Evolutionary conservation across 345 rosid genomes (phyloP).

Genomic region (Hevea brasiliensis): DNA sequence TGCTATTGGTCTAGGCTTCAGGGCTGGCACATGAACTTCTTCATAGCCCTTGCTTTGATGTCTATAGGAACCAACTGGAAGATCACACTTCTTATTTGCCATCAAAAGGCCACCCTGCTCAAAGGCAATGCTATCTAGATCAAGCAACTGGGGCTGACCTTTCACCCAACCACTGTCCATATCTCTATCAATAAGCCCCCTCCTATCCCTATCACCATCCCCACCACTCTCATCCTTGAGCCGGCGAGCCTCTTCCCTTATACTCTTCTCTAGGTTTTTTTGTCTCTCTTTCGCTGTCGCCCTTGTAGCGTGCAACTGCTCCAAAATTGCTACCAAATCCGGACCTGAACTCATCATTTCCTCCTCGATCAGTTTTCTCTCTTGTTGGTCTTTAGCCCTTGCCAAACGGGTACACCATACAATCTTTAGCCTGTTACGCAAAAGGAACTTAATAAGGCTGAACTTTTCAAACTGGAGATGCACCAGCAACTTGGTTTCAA

Average conservation of each 20-base stretch:
- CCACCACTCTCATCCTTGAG: slow-evolving; percentile 76
- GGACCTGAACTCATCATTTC: slow-evolving; percentile 75
- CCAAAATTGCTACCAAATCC: slow-evolving; percentile 70
- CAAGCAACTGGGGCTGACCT: slow-evolving; percentile 83
- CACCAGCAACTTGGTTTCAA: slow-evolving; percentile 62
- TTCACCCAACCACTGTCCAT: slow-evolving; percentile 72
- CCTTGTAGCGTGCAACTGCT: slow-evolving; percentile 92
- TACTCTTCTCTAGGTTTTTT: slow-evolving; percentile 85
- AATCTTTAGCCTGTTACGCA: slow-evolving; percentile 70
- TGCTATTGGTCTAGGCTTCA: slow-evolving; percentile 59
- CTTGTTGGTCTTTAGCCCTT: slow-evolving; percentile 88
- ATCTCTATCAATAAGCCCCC: slow-evolving; percentile 67
- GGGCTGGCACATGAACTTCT: slow-evolving; percentile 89
- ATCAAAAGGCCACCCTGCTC: slow-evolving; percentile 86
- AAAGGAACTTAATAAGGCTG: slow-evolving; percentile 68
- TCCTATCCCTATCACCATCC: slow-evolving; percentile 59
- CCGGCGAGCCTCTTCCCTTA: slow-evolving; percentile 91
- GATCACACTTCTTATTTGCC: slow-evolving; percentile 87
- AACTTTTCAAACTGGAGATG: slow-evolving; percentile 69
- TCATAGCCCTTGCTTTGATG: slow-evolving; percentile 72
- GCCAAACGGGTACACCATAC: slow-evolving; percentile 96
- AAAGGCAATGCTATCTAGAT: slow-evolving; percentile 74
- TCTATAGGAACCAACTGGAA: slow-evolving; percentile 74
- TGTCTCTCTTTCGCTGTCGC: slow-evolving; percentile 97
- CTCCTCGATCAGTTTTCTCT: slow-evolving; percentile 74